phyloP scores from a whole-genome alignment of 176 grass and related monocot species.

The Musa schizocarpa region DNA sequence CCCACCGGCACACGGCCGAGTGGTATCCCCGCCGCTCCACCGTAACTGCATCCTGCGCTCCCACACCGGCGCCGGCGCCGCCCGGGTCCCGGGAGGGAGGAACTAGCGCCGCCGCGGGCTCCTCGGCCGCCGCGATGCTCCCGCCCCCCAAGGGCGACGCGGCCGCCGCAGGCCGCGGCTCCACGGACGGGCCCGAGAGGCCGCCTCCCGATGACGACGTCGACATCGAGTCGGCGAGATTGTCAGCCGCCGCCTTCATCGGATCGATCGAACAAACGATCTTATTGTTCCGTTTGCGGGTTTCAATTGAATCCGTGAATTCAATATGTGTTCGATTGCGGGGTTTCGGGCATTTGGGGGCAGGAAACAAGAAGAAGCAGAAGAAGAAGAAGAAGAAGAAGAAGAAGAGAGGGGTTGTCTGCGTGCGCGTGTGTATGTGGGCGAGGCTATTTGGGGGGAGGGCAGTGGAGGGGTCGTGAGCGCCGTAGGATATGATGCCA shows the following conservation, averaged over 20 bases:
- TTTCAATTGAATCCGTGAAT: no score
- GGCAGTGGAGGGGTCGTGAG: background rate
- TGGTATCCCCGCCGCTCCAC: conserved; percentile 67
- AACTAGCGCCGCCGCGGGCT: background rate
- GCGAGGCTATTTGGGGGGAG: background rate
- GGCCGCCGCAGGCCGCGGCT: conserved; percentile 24
- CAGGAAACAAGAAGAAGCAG: background rate
- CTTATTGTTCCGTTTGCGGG: no score
- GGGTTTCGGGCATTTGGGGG: background rate
- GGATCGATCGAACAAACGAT: background rate
- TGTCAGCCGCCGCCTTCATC: background rate
- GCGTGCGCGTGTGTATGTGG: background rate
- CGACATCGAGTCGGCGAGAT: background rate
- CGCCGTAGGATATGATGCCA: background rate
- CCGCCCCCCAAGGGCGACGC: conserved; percentile 15
- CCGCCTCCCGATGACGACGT: background rate
- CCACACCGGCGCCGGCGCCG: background rate
- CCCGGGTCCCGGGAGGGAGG: background rate
- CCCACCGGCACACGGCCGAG: conserved; percentile 79
- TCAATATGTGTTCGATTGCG: background rate
- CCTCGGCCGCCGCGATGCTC: conserved; percentile 7
- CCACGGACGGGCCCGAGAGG: background rate
- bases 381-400: no score
- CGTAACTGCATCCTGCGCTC: conserved; percentile 23
- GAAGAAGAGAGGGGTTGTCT: background rate